Evolutionary conservation across 2,329 filamentous ascomycete genomes (phyloP), one percentile per base, ranked within the genome.

Genomic region (Penicillium sp.): DNA sequence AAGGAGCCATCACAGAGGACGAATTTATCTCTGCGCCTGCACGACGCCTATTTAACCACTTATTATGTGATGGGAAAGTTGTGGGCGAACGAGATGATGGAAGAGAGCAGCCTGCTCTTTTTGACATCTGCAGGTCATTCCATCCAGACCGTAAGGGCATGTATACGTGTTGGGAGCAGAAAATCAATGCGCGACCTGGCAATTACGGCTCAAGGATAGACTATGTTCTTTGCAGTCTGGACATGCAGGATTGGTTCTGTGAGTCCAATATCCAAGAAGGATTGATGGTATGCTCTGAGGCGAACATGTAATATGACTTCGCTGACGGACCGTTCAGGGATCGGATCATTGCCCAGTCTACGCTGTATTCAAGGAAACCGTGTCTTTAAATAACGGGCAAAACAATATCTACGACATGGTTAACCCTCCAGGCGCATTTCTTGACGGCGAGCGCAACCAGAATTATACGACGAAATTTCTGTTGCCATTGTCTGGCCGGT

Each of bases 121-220:
- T 90, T 85, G 95, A 99, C 78, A 82, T 96, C 19, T 93, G 91
- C 69, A 86, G 95, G 53, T 86, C 85, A 29, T 96, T 93, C 71
- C 91, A 97, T 72, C 90, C 91, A 0, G 79, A 82, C n/a, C 85
- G 95, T 45, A 82, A 83, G 64, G 92, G 92, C 64, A 98, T 99
- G 95, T 98, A 92, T 75, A 98, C 95, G 0, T 97, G 94, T 75
- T 98, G 94, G 94, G 93, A 98, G 66, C 93, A 92, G 55, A 93
- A 91, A 75, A 91, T 93, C 72, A 98, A 98, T 76, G 91, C 92
- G n/a, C 85, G 95, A n/a, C 94, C 94, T 3, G 93, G 91, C 3
- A 98, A 98, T 74, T 96, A 90, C 76, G 95, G 95, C 6, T 90
- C 91, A 58, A 87, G 95, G 41, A 98, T 98, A 69, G 95, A 99